Conservation (phyloP, 225 moss, liverwort and hornwort species). For the Pleurozium schreberi region DNA sequence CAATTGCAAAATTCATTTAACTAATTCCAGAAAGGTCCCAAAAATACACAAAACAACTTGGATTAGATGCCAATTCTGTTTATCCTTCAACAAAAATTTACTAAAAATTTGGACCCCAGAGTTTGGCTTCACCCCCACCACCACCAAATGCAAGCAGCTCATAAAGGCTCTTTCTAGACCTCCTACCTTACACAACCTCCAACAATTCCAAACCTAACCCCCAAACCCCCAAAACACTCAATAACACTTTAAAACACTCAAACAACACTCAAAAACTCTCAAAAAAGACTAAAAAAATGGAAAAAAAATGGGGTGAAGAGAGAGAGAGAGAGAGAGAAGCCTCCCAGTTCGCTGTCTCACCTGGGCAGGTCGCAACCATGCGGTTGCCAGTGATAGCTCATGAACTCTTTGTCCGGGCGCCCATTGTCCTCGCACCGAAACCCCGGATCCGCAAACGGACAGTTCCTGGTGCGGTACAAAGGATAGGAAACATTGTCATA, state of each 20-base stretch:
- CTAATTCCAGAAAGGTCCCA: rapidly evolving
- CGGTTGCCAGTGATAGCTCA: constrained; percentile 84
- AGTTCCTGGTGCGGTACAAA: constrained; percentile 56
- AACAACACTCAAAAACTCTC: no score
- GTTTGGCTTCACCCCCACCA: no score
- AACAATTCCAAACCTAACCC: not conserved
- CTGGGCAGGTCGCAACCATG: constrained; percentile 65
- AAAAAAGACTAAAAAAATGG: no score
- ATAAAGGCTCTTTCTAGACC: not conserved
- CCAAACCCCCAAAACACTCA: no score
- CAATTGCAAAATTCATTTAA: no score
- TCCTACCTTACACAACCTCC: not conserved
- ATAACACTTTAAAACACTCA: no score
- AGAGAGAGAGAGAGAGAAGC: not conserved
- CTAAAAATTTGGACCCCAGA: not conserved
- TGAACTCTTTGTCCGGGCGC: constrained; percentile 59
- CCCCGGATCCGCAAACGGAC: constrained; percentile 68
- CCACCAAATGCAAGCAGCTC: not conserved
- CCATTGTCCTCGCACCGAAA: constrained; percentile 91
- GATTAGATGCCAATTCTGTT: not conserved
- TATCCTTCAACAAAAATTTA: not conserved
- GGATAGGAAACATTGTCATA: constrained; percentile 61
- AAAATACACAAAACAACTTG: rapidly evolving
- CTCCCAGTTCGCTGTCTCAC: not conserved
- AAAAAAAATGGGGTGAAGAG: not conserved